Evolutionary conservation across 2,329 filamentous ascomycete genomes (phyloP).

Genomic region (Rhexocercosporidium sp.): DNA sequence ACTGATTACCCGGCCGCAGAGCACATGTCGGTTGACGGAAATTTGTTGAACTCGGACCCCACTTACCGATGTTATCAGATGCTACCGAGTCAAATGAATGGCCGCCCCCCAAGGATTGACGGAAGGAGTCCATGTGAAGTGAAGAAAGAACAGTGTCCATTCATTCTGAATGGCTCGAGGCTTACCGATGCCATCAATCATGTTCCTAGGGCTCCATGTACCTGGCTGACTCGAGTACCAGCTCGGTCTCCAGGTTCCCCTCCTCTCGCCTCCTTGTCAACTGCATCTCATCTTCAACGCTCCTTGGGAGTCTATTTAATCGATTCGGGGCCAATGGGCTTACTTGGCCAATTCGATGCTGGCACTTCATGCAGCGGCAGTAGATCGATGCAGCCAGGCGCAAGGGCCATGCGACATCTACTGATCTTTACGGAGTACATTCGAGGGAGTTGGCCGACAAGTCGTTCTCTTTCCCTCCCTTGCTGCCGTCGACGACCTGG

Average conservation of each 20-base stretch:
- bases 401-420: conserved; percentile 19
- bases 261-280: conserved; percentile 2
- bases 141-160: too few species aligned
- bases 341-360: conserved; percentile 5
- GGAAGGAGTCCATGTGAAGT: too few species aligned
- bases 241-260: conserved; percentile 1
- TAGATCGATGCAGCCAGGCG: conserved; percentile 24
- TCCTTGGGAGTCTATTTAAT: conserved; percentile 18
- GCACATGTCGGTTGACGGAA: not conserved
- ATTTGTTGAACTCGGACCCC: not conserved
- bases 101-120: too few species aligned
- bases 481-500: not conserved
- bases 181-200: too few species aligned
- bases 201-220: too few species aligned
- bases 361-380: conserved; percentile 5
- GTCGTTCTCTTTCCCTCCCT: not conserved
- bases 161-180: too few species aligned
- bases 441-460: not conserved
- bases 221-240: not conserved
- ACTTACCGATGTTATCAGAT: conserved; percentile 19
- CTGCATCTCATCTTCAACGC: conserved; percentile 17
- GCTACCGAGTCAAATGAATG: not conserved
- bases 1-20: not conserved
- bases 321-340: conserved; percentile 11
- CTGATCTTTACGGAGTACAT: not conserved